A percentile compares a stretch with the other conserved stretches of the same genome.
phyloP scores from a whole-genome alignment of 352 stramenopile genomes.

The Globisporangium megalacanthum region DNA sequence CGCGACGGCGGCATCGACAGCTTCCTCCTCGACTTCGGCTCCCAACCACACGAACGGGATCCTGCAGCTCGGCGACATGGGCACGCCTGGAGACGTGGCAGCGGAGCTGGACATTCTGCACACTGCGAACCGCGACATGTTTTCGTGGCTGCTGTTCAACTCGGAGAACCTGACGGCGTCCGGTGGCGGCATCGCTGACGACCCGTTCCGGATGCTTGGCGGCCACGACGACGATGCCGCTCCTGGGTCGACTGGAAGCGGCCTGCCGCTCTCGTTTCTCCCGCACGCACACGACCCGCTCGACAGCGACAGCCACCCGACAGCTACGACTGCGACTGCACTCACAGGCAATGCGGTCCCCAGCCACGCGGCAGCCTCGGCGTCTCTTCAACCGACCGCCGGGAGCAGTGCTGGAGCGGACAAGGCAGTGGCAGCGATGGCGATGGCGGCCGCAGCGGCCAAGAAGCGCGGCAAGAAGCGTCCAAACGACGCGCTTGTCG shows the following conservation, averaged over 20 bases:
- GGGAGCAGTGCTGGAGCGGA: conserved; percentile 3
- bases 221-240: conserved; percentile 18
- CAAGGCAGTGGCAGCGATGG: conserved; percentile 5
- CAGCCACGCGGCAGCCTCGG: conserved; percentile 7
- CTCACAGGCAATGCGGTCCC: conserved; percentile 7
- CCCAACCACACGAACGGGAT: conserved; percentile 2
- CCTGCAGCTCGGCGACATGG: conserved; percentile 16
- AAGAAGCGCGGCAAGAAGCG: conserved; percentile 59
- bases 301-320: conserved; percentile 5
- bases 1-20: neutral
- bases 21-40: neutral
- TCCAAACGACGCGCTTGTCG: conserved; percentile 26
- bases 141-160: conserved; percentile 83
- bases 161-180: conserved; percentile 76
- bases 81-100: conserved; percentile 23
- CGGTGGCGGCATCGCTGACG: conserved; percentile 25
- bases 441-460: conserved; percentile 10
- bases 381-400: conserved; percentile 11
- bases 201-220: conserved; percentile 63
- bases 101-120: conserved; percentile 65
- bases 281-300: conserved; percentile 9
- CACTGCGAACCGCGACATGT: conserved; percentile 76
- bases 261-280: conserved; percentile 33
- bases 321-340: neutral
- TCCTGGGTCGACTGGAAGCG: conserved; percentile 4